Conservation (phyloP, 495 filamentous ascomycete species). For the Hypoxylon lienhwacheense region DNA sequence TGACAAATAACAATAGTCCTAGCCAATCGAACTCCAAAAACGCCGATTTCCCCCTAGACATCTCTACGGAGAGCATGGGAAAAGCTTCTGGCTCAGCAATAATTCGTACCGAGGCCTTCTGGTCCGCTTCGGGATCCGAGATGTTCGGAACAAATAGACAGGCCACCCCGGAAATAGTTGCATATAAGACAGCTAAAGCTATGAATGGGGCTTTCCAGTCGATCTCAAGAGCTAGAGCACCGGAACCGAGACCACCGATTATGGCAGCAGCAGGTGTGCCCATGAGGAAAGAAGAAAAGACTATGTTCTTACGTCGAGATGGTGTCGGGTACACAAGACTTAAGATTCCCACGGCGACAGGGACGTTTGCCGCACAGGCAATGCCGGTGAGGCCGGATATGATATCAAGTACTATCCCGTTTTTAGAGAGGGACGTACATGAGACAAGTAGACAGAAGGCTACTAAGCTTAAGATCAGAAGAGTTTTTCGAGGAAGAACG, state of each 20-base stretch:
- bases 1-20: constrained; percentile 36
- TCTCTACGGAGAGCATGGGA: constrained; percentile 57
- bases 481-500: constrained; percentile 59
- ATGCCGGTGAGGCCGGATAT: constrained; percentile 62
- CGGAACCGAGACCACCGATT: constrained; percentile 61
- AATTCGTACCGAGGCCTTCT: constrained; percentile 42
- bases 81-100: constrained; percentile 54
- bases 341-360: constrained; percentile 62
- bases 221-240: constrained; percentile 55
- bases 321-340: constrained; percentile 56
- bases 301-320: constrained; percentile 61
- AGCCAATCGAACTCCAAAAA: constrained; percentile 42
- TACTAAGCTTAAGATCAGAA: constrained; percentile 59
- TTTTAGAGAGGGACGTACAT: constrained; percentile 56
- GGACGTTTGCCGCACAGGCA: constrained; percentile 60
- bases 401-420: constrained; percentile 58
- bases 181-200: constrained; percentile 57
- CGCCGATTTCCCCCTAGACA: constrained; percentile 45
- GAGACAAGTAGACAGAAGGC: constrained; percentile 56
- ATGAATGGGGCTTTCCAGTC: constrained; percentile 64
- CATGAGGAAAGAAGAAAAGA: constrained; percentile 64
- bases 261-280: constrained; percentile 67
- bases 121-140: constrained; percentile 17
- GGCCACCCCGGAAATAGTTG: constrained; percentile 22
- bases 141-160: constrained; percentile 35